A percentile compares a stretch with the other conserved stretches of the same genome.
Evolutionary conservation across 768 basidiomycete genomes (phyloP).

Genomic region (Crepidotus variabilis): DNA sequence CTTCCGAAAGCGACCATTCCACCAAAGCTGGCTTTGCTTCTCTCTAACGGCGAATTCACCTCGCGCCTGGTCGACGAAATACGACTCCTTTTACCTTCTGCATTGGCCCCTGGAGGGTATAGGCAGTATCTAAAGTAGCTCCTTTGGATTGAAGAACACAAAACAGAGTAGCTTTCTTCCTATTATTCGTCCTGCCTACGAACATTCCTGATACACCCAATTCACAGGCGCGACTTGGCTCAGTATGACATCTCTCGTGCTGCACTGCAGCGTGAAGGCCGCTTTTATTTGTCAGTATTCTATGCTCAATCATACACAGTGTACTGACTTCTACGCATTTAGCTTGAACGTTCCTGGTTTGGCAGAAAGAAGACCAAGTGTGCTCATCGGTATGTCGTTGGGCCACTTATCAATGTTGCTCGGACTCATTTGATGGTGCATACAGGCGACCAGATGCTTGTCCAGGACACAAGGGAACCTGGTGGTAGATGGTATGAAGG

Average conservation of each 20-base stretch:
- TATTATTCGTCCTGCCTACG: too few relatives aligned
- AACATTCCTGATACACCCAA: background rate
- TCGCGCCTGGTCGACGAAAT: slow-evolving; percentile 24
- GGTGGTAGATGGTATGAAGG: slow-evolving; percentile 55
- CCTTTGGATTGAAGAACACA: slow-evolving; percentile 52
- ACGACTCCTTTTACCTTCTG: slow-evolving; percentile 32
- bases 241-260: slow-evolving; percentile 32
- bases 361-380: slow-evolving; percentile 54
- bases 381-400: slow-evolving; percentile 44
- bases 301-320: background rate
- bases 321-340: background rate
- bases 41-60: slow-evolving; percentile 24
- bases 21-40: slow-evolving; percentile 20
- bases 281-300: slow-evolving; percentile 35
- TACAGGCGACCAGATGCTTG: slow-evolving; percentile 46
- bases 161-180: slow-evolving; percentile 32
- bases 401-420: background rate
- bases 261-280: slow-evolving; percentile 23
- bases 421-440: background rate
- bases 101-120: slow-evolving; percentile 35
- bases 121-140: slow-evolving; percentile 45
- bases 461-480: slow-evolving; percentile 34
- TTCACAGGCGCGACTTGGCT: slow-evolving; percentile 35
- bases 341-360: slow-evolving; percentile 39
- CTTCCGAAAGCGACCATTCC: slow-evolving; percentile 41